These are phyloP conservation scores for Tuber microsphaerosporum DNA, from an alignment of 495 filamentous ascomycete genomes.

Conservation along the genomic window DNA sequence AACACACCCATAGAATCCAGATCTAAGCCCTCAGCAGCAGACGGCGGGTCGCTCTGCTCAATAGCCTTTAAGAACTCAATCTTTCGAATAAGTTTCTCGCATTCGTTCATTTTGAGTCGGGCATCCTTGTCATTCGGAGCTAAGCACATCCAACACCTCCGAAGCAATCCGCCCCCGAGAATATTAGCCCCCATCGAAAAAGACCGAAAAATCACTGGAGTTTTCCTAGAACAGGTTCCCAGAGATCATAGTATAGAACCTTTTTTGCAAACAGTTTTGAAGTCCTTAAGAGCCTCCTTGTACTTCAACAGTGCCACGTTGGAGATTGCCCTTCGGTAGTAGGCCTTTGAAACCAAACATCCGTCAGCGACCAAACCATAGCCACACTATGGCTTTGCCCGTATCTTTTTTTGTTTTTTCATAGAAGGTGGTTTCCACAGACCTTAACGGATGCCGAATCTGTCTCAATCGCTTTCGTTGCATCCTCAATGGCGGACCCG, in stretches of 20 bases:
- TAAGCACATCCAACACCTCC: constrained; percentile 10
- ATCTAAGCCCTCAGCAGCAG: constrained; percentile 83
- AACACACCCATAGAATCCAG: constrained; percentile 61
- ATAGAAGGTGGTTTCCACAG: constrained; percentile 19
- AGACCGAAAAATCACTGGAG: not conserved
- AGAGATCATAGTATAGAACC: constrained; percentile 17
- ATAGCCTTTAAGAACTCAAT: constrained; percentile 91
- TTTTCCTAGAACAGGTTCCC: not conserved
- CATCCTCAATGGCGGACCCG: constrained; percentile 85
- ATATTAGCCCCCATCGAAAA: constrained; percentile 7
- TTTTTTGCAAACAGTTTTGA: constrained; percentile 80
- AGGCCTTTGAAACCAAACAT: constrained; percentile 56
- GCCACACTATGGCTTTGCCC: not conserved
- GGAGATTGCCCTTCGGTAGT: constrained; percentile 86
- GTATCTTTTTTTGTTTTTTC: not conserved
- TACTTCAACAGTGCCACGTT: constrained; percentile 84
- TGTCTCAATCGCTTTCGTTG: constrained; percentile 85
- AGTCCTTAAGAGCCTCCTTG: constrained; percentile 81
- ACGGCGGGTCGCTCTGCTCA: constrained; percentile 82
- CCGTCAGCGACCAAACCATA: constrained; percentile 7
- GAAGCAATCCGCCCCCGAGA: constrained; percentile 7
- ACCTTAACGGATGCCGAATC: constrained; percentile 85
- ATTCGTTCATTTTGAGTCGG: constrained; percentile 79
- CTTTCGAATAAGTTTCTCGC: constrained; percentile 84
- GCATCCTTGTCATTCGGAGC: constrained; percentile 83